phyloP scores from a whole-genome alignment of 345 rosid species.

The Eucalyptus coolabah region DNA sequence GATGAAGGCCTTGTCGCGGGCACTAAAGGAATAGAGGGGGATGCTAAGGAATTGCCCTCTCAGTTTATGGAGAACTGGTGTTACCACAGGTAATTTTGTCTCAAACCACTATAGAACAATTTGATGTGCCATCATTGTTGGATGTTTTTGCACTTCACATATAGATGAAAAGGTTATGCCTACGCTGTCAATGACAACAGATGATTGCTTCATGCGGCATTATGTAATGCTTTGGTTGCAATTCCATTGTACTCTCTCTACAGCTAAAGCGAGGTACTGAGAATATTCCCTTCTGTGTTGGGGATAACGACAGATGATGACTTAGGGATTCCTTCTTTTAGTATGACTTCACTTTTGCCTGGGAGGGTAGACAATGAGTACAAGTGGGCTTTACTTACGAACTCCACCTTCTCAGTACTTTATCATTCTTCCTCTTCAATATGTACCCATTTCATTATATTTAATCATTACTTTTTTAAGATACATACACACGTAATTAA shows the following conservation, averaged over 20 bases:
- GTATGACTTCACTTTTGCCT: not conserved
- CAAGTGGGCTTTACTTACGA: not conserved
- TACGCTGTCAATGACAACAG: not conserved
- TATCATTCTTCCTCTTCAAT: not conserved
- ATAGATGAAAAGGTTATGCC: not conserved
- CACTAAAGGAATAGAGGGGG: constrained; percentile 75
- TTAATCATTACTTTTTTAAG: no score
- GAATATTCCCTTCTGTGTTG: not conserved
- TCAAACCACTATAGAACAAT: not conserved
- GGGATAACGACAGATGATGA: not conserved
- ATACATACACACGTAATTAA: not conserved
- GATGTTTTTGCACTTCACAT: not conserved
- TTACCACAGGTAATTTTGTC: constrained; percentile 58
- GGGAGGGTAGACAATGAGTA: not conserved
- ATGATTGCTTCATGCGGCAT: not conserved
- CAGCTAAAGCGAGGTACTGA: not conserved
- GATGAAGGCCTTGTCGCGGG: constrained; percentile 91
- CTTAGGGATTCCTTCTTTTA: not conserved
- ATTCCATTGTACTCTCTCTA: not conserved
- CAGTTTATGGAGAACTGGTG: constrained; percentile 99
- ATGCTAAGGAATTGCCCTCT: constrained; percentile 86
- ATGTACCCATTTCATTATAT: not conserved
- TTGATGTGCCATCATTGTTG: not conserved
- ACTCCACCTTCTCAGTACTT: not conserved
- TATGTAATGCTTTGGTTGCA: not conserved